These are phyloP conservation scores for Pseudopyrenochaeta lycopersici DNA, from an alignment of 2,329 filamentous ascomycete species.

Conservation along the genomic window DNA sequence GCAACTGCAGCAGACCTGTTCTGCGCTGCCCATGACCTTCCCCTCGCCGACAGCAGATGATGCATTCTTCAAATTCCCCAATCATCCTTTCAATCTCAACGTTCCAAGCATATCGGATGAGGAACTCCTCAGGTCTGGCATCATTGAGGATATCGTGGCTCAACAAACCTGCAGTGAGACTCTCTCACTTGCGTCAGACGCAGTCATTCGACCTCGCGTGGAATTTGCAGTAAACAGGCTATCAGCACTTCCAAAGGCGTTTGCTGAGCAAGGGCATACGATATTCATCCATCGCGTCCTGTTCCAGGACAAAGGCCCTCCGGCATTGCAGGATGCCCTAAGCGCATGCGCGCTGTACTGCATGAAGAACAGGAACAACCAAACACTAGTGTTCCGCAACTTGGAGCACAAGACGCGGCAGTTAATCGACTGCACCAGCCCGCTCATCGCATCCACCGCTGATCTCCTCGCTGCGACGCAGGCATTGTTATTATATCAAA, in stretches of 20 bases:
- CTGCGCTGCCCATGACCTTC: background rate
- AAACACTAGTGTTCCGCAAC: constrained; percentile 12
- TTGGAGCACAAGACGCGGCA: constrained; percentile 10
- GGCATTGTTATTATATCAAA: constrained; percentile 35
- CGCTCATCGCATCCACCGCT: background rate
- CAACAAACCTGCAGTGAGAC: background rate
- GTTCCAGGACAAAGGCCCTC: constrained; percentile 4
- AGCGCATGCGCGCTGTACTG: constrained; percentile 19
- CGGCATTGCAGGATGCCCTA: constrained; percentile 16
- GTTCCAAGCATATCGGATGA: background rate
- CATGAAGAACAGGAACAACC: constrained; percentile 4
- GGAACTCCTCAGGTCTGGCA: background rate
- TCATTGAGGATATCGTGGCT: constrained; percentile 4
- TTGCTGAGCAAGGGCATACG: constrained; percentile 12
- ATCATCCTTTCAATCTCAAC: constrained; percentile 16
- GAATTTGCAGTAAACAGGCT: constrained; percentile 11
- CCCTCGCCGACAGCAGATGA: constrained; percentile 3
- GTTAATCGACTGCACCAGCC: constrained; percentile 12
- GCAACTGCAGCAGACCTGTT: background rate
- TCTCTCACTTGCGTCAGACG: background rate
- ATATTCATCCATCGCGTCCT: constrained; percentile 18
- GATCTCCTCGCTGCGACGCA: constrained; percentile 27
- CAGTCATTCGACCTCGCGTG: constrained; percentile 6
- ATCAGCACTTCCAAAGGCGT: constrained; percentile 9
- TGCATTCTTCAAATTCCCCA: constrained; percentile 13